These are phyloP conservation scores for Sarocladium kiliense DNA, from an alignment of 2,329 filamentous ascomycete genomes.

Conservation along the genomic window DNA sequence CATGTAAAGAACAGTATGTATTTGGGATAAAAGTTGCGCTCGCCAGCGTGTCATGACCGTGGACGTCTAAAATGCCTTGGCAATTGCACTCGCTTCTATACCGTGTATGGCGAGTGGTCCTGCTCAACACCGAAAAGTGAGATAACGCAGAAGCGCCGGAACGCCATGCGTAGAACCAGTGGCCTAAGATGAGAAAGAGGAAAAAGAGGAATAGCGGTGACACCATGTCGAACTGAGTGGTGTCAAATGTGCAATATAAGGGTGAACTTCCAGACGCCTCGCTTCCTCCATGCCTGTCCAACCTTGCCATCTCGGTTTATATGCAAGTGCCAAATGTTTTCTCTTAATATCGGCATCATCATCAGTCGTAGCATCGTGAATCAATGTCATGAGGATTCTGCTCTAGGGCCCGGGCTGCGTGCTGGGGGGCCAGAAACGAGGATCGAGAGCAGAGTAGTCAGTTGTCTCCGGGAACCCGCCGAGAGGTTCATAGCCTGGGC, in stretches of 20 bases:
- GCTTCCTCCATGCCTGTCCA: too few relatives aligned
- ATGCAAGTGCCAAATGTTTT: too few relatives aligned
- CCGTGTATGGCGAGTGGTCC: too few relatives aligned
- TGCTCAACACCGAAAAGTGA: too few relatives aligned
- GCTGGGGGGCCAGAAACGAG: constrained; percentile 2
- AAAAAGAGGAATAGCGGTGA: too few relatives aligned
- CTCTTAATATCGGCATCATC: too few relatives aligned
- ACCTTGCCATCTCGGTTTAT: too few relatives aligned
- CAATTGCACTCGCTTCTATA: too few relatives aligned
- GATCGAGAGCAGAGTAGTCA: background rate
- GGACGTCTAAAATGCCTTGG: background rate
- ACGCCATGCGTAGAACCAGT: background rate
- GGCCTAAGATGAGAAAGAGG: too few relatives aligned
- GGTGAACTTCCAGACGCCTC: too few relatives aligned
- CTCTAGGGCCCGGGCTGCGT: background rate
- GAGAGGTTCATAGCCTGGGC: background rate
- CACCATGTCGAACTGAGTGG: too few relatives aligned
- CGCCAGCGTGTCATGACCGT: constrained; percentile 1
- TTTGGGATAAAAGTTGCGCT: background rate
- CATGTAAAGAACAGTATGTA: background rate
- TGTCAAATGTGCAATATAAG: too few relatives aligned
- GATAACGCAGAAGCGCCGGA: background rate
- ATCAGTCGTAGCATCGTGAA: background rate
- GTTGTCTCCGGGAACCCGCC: background rate
- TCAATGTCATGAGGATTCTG: background rate